These are phyloP conservation scores for Boletus reticulatus DNA, from an alignment of 768 basidiomycete genomes.

Conservation along the genomic window DNA sequence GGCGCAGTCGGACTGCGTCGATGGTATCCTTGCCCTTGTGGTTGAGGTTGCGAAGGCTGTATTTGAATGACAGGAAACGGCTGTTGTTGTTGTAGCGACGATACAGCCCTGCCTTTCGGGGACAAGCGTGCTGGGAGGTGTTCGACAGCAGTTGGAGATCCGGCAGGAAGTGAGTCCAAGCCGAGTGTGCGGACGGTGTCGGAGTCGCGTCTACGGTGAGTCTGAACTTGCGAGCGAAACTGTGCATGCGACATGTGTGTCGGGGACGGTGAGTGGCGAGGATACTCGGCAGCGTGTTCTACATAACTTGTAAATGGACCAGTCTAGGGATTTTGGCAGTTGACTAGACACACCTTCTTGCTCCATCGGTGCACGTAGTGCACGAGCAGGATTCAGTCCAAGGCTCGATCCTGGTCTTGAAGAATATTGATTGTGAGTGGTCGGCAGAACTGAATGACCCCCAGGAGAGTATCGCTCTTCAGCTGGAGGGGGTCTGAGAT, in stretches of 20 bases:
- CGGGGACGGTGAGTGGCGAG: slow-evolving; percentile 50
- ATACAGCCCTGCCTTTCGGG: slow-evolving; percentile 25
- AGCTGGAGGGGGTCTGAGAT: slow-evolving; percentile 22
- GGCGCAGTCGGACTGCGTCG: slow-evolving; percentile 70
- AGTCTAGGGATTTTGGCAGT: slow-evolving; percentile 7
- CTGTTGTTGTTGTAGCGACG: slow-evolving; percentile 26
- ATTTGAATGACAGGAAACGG: slow-evolving; percentile 26
- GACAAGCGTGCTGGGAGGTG: slow-evolving; percentile 29
- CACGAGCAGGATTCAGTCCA: slow-evolving; percentile 37
- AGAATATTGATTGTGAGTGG: slow-evolving; percentile 22
- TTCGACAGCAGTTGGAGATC: slow-evolving; percentile 58
- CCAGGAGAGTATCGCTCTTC: slow-evolving; percentile 29
- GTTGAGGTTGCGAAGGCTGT: slow-evolving; percentile 20
- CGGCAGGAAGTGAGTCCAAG: slow-evolving; percentile 36
- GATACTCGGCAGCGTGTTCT: slow-evolving; percentile 29
- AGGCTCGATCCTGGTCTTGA: slow-evolving; percentile 46
- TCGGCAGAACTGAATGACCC: slow-evolving; percentile 11
- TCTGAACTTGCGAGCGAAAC: slow-evolving; percentile 32
- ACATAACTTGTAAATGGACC: slow-evolving; percentile 9
- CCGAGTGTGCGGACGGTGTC: slow-evolving; percentile 64
- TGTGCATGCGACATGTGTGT: slow-evolving; percentile 36
- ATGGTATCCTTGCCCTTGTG: slow-evolving; percentile 42
- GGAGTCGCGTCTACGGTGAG: slow-evolving; percentile 70
- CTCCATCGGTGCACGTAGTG: slow-evolving; percentile 41
- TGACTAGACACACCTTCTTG: slow-evolving; percentile 38